Conservation (phyloP, 371 early-diverging fungal genomes). For the Phascolomyces articulosus region DNA sequence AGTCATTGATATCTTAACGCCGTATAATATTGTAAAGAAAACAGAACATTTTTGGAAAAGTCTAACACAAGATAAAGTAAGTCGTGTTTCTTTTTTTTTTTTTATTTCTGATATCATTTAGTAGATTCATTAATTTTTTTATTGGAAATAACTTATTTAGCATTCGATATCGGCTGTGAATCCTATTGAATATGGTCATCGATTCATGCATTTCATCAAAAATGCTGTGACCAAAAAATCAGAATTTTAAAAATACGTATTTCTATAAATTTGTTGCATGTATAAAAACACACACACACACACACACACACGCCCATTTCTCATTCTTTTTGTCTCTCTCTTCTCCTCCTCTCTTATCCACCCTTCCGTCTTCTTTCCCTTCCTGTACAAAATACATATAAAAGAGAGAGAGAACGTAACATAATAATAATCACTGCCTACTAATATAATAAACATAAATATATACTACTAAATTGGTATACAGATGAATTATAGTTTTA, state of each 20-base stretch:
- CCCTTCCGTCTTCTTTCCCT: too few relatives aligned
- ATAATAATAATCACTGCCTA: too few relatives aligned
- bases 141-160: constrained; percentile 3
- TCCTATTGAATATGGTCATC: constrained; percentile 81
- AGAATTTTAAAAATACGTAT: neutral
- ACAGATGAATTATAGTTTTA: too few relatives aligned
- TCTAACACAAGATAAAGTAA: constrained; percentile 73
- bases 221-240: constrained; percentile 16
- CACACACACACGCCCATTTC: neutral
- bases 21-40: constrained; percentile 88
- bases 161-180: constrained; percentile 89
- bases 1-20: constrained; percentile 97
- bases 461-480: too few relatives aligned
- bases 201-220: constrained; percentile 66
- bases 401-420: too few relatives aligned
- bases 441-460: too few relatives aligned
- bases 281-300: neutral
- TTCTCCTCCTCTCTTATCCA: too few relatives aligned
- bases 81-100: neutral
- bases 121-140: too few relatives aligned
- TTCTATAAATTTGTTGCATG: neutral
- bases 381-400: constrained; percentile 1
- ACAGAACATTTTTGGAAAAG: constrained; percentile 90
- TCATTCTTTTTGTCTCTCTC: too few relatives aligned
- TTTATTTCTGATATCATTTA: too few relatives aligned